phyloP scores from a whole-genome alignment of 2,329 filamentous ascomycete species.

The Sclerotinia trifoliorum region DNA sequence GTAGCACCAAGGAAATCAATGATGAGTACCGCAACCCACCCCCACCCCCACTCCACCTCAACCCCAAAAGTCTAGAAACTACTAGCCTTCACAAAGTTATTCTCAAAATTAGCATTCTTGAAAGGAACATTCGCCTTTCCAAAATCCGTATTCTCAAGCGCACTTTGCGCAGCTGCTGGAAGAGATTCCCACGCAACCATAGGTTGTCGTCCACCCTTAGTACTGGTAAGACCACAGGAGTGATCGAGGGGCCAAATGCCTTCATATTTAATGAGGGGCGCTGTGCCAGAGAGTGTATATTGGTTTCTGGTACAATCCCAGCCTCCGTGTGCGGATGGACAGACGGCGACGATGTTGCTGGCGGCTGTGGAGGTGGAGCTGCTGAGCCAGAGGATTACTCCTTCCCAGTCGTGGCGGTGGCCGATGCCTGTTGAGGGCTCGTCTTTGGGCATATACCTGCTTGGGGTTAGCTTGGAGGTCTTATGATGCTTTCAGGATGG shows the following conservation, averaged over 20 bases:
- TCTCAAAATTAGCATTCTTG: conserved; percentile 39
- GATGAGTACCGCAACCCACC: no score
- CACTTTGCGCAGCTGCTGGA: conserved; percentile 40
- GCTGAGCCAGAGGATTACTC: conserved; percentile 52
- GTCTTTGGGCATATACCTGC: conserved; percentile 51
- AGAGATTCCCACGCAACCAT: conserved; percentile 48
- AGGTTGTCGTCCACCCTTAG: conserved; percentile 43
- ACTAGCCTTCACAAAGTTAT: conserved; percentile 44
- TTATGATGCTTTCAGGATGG: not conserved
- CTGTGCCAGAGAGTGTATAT: conserved; percentile 45
- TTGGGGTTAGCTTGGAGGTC: conserved; percentile 32
- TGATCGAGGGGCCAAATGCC: conserved; percentile 50
- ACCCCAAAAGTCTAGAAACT: conserved; percentile 32
- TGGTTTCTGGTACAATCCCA: conserved; percentile 46
- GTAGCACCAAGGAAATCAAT: not conserved
- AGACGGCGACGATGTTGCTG: conserved; percentile 48
- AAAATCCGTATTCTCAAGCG: conserved; percentile 44
- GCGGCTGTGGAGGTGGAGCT: conserved; percentile 37
- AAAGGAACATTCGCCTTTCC: conserved; percentile 46
- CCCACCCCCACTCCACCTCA: no score
- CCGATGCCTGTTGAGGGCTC: conserved; percentile 44
- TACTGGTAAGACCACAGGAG: conserved; percentile 42
- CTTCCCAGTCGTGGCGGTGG: conserved; percentile 57
- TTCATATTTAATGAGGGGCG: conserved; percentile 49
- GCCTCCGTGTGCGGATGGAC: conserved; percentile 51